Conservation (phyloP, 192 early-diverging fungal genomes). For the Funneliformis geosporum region DNA sequence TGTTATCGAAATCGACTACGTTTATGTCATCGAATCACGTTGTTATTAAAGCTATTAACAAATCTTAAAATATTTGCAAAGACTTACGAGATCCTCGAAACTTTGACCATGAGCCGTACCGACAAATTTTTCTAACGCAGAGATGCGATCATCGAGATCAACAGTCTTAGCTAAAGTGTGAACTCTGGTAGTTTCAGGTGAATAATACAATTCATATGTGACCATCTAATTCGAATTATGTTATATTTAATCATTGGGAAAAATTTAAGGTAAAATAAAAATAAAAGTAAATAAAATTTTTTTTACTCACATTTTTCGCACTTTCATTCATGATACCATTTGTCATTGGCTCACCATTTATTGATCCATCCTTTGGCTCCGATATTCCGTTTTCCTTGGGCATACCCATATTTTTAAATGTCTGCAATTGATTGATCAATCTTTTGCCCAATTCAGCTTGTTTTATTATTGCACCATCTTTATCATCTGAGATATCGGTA, state of each 20-base stretch:
- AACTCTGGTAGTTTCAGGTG: conserved; percentile 58
- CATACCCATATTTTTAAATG: conserved; percentile 45
- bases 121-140: conserved; percentile 67
- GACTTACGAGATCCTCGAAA: conserved; percentile 49
- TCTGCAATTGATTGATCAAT: conserved; percentile 55
- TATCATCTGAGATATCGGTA: conserved; percentile 16
- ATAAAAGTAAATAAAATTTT: neutral
- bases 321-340: neutral
- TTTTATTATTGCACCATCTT: conserved; percentile 41
- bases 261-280: neutral
- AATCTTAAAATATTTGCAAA: neutral
- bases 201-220: conserved; percentile 76
- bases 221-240: conserved; percentile 43
- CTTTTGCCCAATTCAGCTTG: conserved; percentile 53
- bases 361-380: conserved; percentile 14
- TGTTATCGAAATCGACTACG: conserved; percentile 40
- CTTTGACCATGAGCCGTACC: conserved; percentile 65
- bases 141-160: conserved; percentile 68
- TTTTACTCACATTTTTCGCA: conserved; percentile 22
- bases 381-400: conserved; percentile 23
- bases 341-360: conserved; percentile 1
- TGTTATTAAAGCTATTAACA: neutral
- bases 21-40: neutral
- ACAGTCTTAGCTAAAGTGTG: conserved; percentile 57
- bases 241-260: neutral